phyloP scores from a whole-genome alignment of 2,329 filamentous ascomycete species.

The Pyricularia grisea region DNA sequence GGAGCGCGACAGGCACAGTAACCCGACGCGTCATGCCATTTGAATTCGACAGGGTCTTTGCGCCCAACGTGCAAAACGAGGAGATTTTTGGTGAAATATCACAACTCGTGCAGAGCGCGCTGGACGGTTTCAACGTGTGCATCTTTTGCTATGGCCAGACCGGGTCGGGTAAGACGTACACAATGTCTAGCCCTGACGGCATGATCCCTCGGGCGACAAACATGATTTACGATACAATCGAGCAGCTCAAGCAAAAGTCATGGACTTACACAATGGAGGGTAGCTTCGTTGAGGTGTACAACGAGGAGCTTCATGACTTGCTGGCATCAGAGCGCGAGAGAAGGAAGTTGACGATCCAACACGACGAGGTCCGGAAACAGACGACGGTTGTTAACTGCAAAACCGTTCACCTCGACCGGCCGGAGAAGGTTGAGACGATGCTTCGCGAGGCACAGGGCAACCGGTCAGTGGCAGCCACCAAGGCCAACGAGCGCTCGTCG shows the following conservation, averaged over 20 bases:
- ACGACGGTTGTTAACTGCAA: conserved; percentile 76
- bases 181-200: conserved; percentile 84
- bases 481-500: conserved; percentile 89
- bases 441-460: conserved; percentile 75
- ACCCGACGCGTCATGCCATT: conserved; percentile 76
- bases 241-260: conserved; percentile 75
- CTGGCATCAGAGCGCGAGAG: conserved; percentile 59
- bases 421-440: conserved; percentile 70
- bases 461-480: conserved; percentile 90
- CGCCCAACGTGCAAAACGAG: conserved; percentile 64
- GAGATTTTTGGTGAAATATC: conserved; percentile 95
- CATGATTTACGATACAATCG: conserved; percentile 88
- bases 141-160: conserved; percentile 99
- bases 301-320: conserved; percentile 90
- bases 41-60: conserved; percentile 88
- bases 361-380: conserved; percentile 73
- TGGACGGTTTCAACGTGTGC: conserved; percentile 97
- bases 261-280: conserved; percentile 95
- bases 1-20: conserved; percentile 66
- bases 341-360: conserved; percentile 81
- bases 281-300: conserved; percentile 95
- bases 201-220: conserved; percentile 92
- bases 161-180: conserved; percentile 91
- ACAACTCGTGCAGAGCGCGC: conserved; percentile 88
- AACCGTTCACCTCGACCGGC: conserved; percentile 67